Percentiles rank a stretch among this genome's conserved stretches.
Evolutionary conservation across 1,139 yeast genomes (phyloP).

Genomic region (Hyphopichia wangnamkhiaoensis): DNA sequence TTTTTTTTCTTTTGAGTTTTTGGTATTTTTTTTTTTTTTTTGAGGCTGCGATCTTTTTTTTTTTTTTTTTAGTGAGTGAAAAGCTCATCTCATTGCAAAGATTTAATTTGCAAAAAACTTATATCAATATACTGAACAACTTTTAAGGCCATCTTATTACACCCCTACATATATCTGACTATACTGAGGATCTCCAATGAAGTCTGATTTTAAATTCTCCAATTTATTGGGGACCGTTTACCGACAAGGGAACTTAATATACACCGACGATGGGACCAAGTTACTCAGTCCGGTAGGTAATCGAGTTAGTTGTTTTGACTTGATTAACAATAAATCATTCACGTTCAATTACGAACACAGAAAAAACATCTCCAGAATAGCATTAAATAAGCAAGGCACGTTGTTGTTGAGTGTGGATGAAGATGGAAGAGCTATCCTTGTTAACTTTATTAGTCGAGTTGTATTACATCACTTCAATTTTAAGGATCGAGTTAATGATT

Average conservation of each 20-base stretch:
- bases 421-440: constrained; percentile 92
- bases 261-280: constrained; percentile 81
- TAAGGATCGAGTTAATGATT: constrained; percentile 70
- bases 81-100: constrained; percentile 11
- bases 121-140: background rate
- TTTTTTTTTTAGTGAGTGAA: constrained; percentile 3
- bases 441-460: constrained; percentile 77
- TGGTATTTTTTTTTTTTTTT: background rate
- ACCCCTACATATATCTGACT: no score
- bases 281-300: constrained; percentile 93
- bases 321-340: constrained; percentile 79
- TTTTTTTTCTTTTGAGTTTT: constrained; percentile 2
- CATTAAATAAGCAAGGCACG: constrained; percentile 80
- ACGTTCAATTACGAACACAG: constrained; percentile 94
- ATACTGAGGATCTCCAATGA: no score
- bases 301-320: constrained; percentile 84
- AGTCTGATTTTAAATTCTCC: constrained; percentile 62
- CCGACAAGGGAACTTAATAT: constrained; percentile 85
- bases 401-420: constrained; percentile 82
- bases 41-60: background rate
- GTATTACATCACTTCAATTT: constrained; percentile 96
- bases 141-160: background rate
- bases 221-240: constrained; percentile 94
- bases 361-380: constrained; percentile 75
- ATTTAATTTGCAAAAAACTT: constrained; percentile 1